phyloP scores from a whole-genome alignment of 148 eudicot genomes.

The Spergularia marina region DNA sequence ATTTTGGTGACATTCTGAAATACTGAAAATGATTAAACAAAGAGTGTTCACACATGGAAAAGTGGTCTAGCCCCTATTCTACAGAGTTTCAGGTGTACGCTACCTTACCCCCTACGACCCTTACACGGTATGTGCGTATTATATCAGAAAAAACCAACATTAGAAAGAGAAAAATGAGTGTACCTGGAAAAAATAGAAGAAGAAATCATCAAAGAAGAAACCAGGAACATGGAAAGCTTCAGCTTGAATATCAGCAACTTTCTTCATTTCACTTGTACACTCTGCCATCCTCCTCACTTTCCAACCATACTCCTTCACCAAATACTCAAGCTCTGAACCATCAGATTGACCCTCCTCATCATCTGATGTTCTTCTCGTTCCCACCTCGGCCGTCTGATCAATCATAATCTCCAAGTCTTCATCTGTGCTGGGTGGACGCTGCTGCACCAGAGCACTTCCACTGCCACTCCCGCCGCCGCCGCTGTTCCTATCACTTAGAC shows the following conservation, averaged over 20 bases:
- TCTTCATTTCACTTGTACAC: conserved; percentile 50
- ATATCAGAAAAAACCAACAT: too few relatives aligned
- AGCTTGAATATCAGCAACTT: conserved; percentile 71
- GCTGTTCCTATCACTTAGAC: conserved; percentile 7
- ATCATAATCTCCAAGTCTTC: conserved; percentile 12
- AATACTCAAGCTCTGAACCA: conserved; percentile 24
- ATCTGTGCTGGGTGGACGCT: conserved; percentile 19
- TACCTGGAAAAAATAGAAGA: conserved; percentile 71
- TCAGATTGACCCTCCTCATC: background rate
- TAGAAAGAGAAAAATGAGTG: background rate
- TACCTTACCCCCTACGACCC: background rate
- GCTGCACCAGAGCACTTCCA: conserved; percentile 31
- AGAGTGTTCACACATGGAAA: too few relatives aligned
- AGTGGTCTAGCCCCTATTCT: too few relatives aligned
- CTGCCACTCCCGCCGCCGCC: background rate
- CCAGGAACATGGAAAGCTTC: conserved; percentile 67
- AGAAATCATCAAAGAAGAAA: conserved; percentile 54
- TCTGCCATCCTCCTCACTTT: conserved; percentile 74
- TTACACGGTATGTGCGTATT: too few relatives aligned
- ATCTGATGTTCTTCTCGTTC: background rate
- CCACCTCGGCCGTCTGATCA: conserved; percentile 32
- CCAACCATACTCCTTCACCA: conserved; percentile 65
- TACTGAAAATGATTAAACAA: background rate
- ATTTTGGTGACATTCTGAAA: background rate
- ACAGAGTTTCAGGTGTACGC: background rate